phyloP scores from a whole-genome alignment of 495 filamentous ascomycete species.

The Tuber microsphaerosporum region DNA sequence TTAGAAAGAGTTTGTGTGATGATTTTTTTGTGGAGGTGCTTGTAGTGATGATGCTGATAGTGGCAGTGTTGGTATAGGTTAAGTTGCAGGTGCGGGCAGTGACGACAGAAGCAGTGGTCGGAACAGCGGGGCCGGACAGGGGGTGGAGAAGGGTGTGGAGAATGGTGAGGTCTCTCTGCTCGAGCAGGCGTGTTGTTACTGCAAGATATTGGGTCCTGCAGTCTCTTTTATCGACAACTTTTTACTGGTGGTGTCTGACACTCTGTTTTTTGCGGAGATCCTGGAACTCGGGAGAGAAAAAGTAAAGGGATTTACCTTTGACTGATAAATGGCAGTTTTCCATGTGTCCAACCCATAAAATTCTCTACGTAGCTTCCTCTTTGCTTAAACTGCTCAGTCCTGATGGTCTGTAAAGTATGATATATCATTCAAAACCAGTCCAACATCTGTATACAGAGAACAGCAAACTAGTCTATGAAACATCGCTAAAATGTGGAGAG shows the following conservation, averaged over 20 bases:
- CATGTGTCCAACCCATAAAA: neutral
- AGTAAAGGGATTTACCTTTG: neutral
- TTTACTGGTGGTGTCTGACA: neutral
- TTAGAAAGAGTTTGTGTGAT: neutral
- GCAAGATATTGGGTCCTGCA: neutral
- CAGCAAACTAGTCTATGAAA: neutral
- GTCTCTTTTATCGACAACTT: constrained; percentile 1
- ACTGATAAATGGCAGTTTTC: constrained; percentile 1
- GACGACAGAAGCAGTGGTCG: neutral
- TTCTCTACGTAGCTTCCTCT: neutral
- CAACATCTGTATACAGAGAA: neutral
- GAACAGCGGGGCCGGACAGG: neutral
- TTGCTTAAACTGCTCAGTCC: neutral
- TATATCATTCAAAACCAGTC: constrained; percentile 1
- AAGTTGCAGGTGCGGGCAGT: constrained; percentile 12
- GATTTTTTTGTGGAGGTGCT: neutral
- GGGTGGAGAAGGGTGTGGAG: neutral
- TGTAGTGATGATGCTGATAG: constrained; percentile 7
- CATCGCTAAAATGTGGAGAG: neutral
- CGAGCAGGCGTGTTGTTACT: neutral
- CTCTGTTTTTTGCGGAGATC: neutral
- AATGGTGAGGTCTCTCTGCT: neutral
- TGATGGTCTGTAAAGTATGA: neutral
- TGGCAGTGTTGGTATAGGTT: constrained; percentile 3
- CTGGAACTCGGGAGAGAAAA: neutral